A percentile compares a stretch with the other conserved stretches of the same genome.
These are phyloP conservation scores for Micractinium sp. DNA, from an alignment of 139 green algal genomes.

Conservation along the genomic window DNA sequence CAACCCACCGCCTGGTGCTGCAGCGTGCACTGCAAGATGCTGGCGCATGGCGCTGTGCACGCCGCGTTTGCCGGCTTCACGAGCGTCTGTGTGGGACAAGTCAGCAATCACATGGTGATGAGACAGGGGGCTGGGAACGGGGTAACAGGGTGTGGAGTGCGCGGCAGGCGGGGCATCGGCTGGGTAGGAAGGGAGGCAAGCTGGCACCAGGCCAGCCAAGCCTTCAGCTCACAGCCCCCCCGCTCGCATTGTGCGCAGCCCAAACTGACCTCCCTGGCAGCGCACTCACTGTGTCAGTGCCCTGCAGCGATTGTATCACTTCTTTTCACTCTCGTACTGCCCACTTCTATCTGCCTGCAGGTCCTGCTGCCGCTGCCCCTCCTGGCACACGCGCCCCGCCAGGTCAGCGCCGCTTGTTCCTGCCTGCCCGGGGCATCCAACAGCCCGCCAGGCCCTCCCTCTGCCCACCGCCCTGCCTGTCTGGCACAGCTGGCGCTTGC, in stretches of 20 bases:
- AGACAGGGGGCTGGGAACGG: too few relatives aligned
- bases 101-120: slow-evolving; percentile 19
- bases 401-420: slow-evolving; percentile 40
- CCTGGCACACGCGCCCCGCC: slow-evolving; percentile 22
- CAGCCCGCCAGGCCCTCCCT: not conserved
- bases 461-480: not conserved
- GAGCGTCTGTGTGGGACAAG: not conserved
- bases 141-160: too few relatives aligned
- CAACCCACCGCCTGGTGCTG: not conserved
- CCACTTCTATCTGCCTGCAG: too few relatives aligned
- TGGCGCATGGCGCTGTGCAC: slow-evolving; percentile 95
- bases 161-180: too few relatives aligned
- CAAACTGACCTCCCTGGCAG: too few relatives aligned
- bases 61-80: slow-evolving; percentile 92
- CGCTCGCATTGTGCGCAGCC: too few relatives aligned
- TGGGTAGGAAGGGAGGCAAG: too few relatives aligned
- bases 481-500: not conserved
- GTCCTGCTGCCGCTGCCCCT: slow-evolving; percentile 9
- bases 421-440: not conserved
- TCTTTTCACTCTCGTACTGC: too few relatives aligned
- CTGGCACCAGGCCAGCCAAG: too few relatives aligned
- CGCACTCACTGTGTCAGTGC: too few relatives aligned
- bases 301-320: too few relatives aligned
- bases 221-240: too few relatives aligned
- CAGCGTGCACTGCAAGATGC: slow-evolving; percentile 88